A percentile compares a stretch with the other conserved stretches of the same genome.
These are phyloP conservation scores for Tolypocladium inflatum DNA, from an alignment of 2,329 filamentous ascomycete species.

Conservation along the genomic window DNA sequence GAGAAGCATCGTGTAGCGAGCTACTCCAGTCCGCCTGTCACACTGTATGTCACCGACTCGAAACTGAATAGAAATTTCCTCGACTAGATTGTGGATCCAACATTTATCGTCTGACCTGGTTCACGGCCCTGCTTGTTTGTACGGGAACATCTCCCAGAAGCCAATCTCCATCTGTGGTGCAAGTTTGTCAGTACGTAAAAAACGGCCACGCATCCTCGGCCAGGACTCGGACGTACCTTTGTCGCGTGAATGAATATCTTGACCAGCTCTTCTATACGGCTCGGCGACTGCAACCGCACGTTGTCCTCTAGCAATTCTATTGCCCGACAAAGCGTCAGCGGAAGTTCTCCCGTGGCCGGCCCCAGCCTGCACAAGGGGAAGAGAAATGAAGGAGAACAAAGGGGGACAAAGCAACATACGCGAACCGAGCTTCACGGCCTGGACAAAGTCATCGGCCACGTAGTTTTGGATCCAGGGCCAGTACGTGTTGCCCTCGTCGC, in stretches of 20 bases:
- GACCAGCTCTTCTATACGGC: constrained; percentile 71
- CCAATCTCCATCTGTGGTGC: constrained; percentile 39
- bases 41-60: background rate
- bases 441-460: constrained; percentile 65
- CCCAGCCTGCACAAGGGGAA: background rate
- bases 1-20: background rate
- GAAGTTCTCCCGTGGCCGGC: background rate
- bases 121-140: background rate
- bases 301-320: constrained; percentile 67
- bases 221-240: constrained; percentile 43
- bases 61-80: background rate
- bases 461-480: constrained; percentile 93
- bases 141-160: constrained; percentile 46
- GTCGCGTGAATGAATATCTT: constrained; percentile 83
- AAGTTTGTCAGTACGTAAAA: constrained; percentile 1
- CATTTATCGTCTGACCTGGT: background rate
- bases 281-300: constrained; percentile 61
- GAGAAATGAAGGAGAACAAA: background rate
- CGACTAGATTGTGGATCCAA: background rate
- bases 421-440: constrained; percentile 60
- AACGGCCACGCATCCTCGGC: too few relatives aligned
- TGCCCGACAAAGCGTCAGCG: background rate
- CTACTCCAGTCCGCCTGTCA: too few relatives aligned
- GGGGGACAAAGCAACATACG: constrained; percentile 37
- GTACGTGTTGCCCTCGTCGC: constrained; percentile 58